Evolutionary conservation across 2,329 filamentous ascomycete genomes (phyloP).

Genomic region (Alternaria burnsii): DNA sequence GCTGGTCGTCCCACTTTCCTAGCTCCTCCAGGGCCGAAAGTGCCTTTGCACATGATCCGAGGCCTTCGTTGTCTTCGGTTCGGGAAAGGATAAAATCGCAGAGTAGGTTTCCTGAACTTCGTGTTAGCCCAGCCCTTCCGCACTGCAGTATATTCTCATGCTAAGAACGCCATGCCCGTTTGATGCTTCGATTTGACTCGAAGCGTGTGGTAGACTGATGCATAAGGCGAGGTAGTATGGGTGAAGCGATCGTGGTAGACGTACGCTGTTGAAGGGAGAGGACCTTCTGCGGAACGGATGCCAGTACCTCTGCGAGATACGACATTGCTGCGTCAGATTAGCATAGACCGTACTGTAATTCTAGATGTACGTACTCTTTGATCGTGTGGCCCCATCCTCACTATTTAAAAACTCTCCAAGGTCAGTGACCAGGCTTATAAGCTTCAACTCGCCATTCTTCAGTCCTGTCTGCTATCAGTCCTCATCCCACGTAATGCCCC

Average conservation of each 20-base stretch:
- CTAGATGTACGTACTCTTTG: conserved; percentile 59
- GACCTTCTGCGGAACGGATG: conserved; percentile 61
- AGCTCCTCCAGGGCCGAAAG: conserved; percentile 66
- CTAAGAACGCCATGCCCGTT: not conserved
- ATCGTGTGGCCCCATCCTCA: conserved; percentile 67
- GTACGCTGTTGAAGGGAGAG: conserved; percentile 67
- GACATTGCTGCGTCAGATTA: conserved; percentile 51
- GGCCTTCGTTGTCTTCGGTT: conserved; percentile 62
- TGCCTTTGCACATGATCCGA: conserved; percentile 67
- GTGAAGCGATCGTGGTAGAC: conserved; percentile 19
- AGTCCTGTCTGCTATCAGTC: conserved; percentile 57
- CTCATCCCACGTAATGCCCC: conserved; percentile 21
- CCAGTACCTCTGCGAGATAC: conserved; percentile 62
- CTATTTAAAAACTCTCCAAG: conserved; percentile 73
- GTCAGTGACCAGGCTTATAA: conserved; percentile 69
- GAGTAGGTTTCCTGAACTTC: conserved; percentile 61
- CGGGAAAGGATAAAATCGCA: conserved; percentile 71
- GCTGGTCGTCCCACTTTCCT: conserved; percentile 67
- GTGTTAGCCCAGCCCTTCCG: not conserved
- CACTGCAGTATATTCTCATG: not conserved
- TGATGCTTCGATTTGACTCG: not conserved
- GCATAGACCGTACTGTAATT: conserved; percentile 4
- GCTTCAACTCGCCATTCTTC: conserved; percentile 66
- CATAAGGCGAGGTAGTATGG: not conserved
- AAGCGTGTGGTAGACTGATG: not conserved